Evolutionary conservation across 371 early-diverging fungal genomes (phyloP).

Genomic region (Umbelopsis sp.): DNA sequence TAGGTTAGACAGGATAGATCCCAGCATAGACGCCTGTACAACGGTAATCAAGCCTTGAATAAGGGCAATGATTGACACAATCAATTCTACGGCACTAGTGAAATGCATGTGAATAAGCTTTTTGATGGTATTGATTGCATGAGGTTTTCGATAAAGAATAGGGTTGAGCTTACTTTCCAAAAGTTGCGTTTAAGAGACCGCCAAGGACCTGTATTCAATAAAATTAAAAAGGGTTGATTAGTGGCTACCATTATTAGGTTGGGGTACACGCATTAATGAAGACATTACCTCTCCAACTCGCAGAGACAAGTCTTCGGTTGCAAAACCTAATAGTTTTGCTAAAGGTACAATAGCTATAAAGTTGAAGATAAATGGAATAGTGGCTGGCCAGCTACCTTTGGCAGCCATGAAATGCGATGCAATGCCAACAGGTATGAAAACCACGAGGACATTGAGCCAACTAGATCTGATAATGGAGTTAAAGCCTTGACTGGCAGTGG

Average conservation of each 20-base stretch:
- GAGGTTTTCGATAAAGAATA: too few species aligned
- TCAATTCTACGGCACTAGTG: constrained; percentile 74
- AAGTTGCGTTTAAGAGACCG: constrained; percentile 87
- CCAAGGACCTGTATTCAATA: constrained; percentile 66
- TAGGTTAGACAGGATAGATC: constrained; percentile 87
- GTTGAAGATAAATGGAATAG: constrained; percentile 78
- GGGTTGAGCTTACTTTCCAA: constrained; percentile 58
- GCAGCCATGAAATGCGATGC: constrained; percentile 53
- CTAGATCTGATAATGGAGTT: constrained; percentile 57
- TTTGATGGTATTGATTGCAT: neutral
- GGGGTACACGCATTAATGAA: neutral
- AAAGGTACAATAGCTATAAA: constrained; percentile 89
- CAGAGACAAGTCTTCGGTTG: constrained; percentile 71
- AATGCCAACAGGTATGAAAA: constrained; percentile 82
- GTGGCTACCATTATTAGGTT: too few species aligned
- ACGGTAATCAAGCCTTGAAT: constrained; percentile 73
- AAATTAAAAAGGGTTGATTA: neutral
- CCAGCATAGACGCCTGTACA: constrained; percentile 87
- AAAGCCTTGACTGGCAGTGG: constrained; percentile 35
- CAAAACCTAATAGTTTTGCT: constrained; percentile 66
- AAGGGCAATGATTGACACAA: constrained; percentile 80
- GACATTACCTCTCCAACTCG: constrained; percentile 57
- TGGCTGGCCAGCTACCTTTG: constrained; percentile 52
- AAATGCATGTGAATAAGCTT: constrained; percentile 22
- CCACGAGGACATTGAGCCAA: constrained; percentile 65